A percentile compares a stretch with the other conserved stretches of the same genome.
phyloP scores from a whole-genome alignment of 768 basidiomycete species.

The Phanerodontia chrysosporium region DNA sequence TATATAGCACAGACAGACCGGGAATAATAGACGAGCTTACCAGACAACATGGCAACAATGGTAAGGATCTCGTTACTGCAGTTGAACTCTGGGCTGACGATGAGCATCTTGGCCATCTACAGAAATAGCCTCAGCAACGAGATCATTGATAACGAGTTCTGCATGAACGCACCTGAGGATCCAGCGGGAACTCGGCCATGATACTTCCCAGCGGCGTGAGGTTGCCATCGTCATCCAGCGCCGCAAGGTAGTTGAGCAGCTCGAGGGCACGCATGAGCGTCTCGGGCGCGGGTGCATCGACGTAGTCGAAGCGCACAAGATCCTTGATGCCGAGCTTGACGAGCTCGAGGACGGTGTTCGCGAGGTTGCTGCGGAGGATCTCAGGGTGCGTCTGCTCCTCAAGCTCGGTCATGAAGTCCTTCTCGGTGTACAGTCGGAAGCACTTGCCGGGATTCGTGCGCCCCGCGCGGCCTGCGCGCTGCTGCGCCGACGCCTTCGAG shows the following conservation, averaged over 20 bases:
- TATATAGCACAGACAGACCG: not conserved
- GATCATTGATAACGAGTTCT: not conserved
- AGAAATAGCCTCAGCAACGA: not conserved
- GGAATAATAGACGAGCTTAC: conserved; percentile 36
- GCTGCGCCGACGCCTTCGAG: conserved; percentile 94
- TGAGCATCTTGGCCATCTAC: conserved; percentile 89
- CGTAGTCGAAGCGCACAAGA: conserved; percentile 26
- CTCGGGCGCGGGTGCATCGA: conserved; percentile 36
- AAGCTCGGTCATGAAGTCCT: conserved; percentile 92
- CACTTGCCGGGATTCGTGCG: conserved; percentile 96
- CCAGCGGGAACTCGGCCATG: conserved; percentile 99
- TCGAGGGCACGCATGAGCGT: conserved; percentile 97
- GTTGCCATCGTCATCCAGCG: conserved; percentile 91
- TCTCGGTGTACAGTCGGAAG: conserved; percentile 94
- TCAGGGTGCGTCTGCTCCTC: conserved; percentile 98
- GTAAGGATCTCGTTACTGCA: conserved; percentile 96
- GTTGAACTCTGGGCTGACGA: conserved; percentile 89
- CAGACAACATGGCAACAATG: conserved; percentile 94
- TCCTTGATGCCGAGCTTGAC: conserved; percentile 88
- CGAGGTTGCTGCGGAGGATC: conserved; percentile 89
- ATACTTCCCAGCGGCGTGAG: conserved; percentile 81
- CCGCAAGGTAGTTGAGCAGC: conserved; percentile 85
- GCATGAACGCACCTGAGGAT: conserved; percentile 71
- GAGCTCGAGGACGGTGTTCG: conserved; percentile 89
- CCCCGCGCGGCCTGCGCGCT: conserved; percentile 93